A percentile compares a stretch with the other conserved stretches of the same genome.
Conservation (phyloP, 352 stramenopile genomes). For the Halophytophthora batemanensis region DNA sequence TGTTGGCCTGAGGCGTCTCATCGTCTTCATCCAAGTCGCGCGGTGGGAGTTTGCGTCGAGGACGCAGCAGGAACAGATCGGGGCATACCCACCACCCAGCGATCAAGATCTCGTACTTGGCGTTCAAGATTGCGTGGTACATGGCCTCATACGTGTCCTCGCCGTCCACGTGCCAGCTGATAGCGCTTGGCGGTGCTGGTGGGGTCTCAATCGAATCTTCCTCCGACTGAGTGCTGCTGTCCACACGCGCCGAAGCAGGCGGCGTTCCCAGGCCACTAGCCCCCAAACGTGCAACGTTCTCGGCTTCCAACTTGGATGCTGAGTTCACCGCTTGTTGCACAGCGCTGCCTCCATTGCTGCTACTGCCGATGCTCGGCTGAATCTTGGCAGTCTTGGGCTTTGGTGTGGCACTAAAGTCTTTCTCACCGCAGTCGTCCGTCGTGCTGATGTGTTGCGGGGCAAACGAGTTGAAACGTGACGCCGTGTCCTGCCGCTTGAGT, state of each 20-base stretch:
- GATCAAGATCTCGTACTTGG: slow-evolving; percentile 89
- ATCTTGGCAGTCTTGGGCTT: slow-evolving; percentile 28
- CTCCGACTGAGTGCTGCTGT: slow-evolving; percentile 63
- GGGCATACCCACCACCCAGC: slow-evolving; percentile 89
- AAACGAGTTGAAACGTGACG: slow-evolving; percentile 80
- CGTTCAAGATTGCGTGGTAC: slow-evolving; percentile 52
- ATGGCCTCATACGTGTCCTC: slow-evolving; percentile 73
- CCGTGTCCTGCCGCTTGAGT: slow-evolving; percentile 68
- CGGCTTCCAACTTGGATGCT: slow-evolving; percentile 28
- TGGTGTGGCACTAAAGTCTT: slow-evolving; percentile 22
- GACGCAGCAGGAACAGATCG: slow-evolving; percentile 77
- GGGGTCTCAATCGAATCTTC: slow-evolving; percentile 48
- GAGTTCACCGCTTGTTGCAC: slow-evolving; percentile 35
- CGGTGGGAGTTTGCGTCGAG: slow-evolving; percentile 48
- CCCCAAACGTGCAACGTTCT: slow-evolving; percentile 21
- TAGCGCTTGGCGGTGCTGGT: slow-evolving; percentile 41
- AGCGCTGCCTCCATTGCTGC: slow-evolving; percentile 8
- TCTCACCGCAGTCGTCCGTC: slow-evolving; percentile 18
- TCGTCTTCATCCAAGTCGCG: slow-evolving; percentile 63
- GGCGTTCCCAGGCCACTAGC: slow-evolving; percentile 18
- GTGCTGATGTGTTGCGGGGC: slow-evolving; percentile 56
- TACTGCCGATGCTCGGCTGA: slow-evolving; percentile 6
- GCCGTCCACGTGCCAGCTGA: slow-evolving; percentile 87
- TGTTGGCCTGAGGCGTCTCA: too few relatives aligned
- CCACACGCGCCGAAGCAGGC: slow-evolving; percentile 23